phyloP scores from a whole-genome alignment of 2,329 filamentous ascomycete genomes.

The Colletotrichum musicola region DNA sequence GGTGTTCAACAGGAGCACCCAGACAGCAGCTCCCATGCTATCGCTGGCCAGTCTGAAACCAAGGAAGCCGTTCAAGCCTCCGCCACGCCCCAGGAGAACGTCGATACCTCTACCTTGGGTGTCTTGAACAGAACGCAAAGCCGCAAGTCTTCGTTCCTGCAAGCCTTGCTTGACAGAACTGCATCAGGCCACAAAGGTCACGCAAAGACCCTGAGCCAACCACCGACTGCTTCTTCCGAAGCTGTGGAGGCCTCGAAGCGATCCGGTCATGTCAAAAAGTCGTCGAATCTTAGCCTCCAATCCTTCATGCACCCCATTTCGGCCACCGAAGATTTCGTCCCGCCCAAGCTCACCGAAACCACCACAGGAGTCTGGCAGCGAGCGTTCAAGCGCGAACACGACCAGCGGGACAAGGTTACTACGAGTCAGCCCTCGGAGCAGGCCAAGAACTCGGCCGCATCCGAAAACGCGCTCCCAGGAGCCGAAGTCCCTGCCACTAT shows the following conservation, averaged over 20 bases:
- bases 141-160: constrained; percentile 30
- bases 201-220: constrained; percentile 28
- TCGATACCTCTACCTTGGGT: no score
- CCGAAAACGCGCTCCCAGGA: constrained; percentile 32
- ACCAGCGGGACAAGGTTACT: constrained; percentile 22
- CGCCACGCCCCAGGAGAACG: not conserved
- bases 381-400: constrained; percentile 43
- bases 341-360: constrained; percentile 40
- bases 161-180: constrained; percentile 12
- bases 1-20: constrained; percentile 33
- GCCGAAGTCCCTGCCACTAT: not conserved
- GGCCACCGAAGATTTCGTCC: constrained; percentile 10
- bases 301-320: constrained; percentile 27
- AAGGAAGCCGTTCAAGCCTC: not conserved
- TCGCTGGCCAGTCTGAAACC: constrained; percentile 39
- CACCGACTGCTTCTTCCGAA: constrained; percentile 4
- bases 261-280: constrained; percentile 32
- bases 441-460: not conserved
- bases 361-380: constrained; percentile 46
- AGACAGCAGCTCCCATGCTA: constrained; percentile 45
- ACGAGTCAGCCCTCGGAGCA: constrained; percentile 34
- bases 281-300: constrained; percentile 40
- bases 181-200: constrained; percentile 12
- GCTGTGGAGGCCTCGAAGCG: constrained; percentile 4
- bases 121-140: not conserved